A percentile compares a stretch with the other conserved stretches of the same genome.
These are phyloP conservation scores for Euphorbia tirucalli DNA, from an alignment of 345 rosid species.

Conservation along the genomic window DNA sequence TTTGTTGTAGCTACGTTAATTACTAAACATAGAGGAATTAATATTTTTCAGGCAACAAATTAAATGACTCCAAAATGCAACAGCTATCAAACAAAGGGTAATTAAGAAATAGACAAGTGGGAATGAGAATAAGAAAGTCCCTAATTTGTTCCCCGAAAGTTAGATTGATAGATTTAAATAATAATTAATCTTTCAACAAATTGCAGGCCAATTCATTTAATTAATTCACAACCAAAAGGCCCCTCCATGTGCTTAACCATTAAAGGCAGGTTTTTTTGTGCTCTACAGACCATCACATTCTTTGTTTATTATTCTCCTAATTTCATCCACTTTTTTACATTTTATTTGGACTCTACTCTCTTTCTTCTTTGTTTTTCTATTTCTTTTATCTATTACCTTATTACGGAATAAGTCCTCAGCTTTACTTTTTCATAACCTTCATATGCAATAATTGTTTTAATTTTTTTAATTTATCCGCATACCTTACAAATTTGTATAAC, in stretches of 20 bases:
- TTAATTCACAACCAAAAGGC: slow-evolving; percentile 38
- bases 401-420: too few relatives aligned
- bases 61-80: too few relatives aligned
- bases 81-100: too few relatives aligned
- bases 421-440: too few relatives aligned
- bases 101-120: slow-evolving; percentile 12
- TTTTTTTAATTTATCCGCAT: too few relatives aligned
- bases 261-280: slow-evolving; percentile 35
- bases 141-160: slow-evolving; percentile 17
- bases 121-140: slow-evolving; percentile 25
- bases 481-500: background rate
- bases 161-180: slow-evolving; percentile 30
- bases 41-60: too few relatives aligned
- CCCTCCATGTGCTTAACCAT: slow-evolving; percentile 64
- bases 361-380: background rate
- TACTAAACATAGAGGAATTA: too few relatives aligned
- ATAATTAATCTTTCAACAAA: slow-evolving; percentile 23
- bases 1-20: too few relatives aligned
- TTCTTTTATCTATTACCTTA: too few relatives aligned
- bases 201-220: slow-evolving; percentile 41
- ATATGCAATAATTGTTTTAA: too few relatives aligned
- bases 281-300: slow-evolving; percentile 17
- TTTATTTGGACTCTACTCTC: too few relatives aligned
- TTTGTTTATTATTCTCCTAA: slow-evolving; percentile 22
- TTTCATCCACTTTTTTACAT: background rate